phyloP scores from a whole-genome alignment of 1,284 basidiomycete species.

The Tetrapyrgos nigripes region DNA sequence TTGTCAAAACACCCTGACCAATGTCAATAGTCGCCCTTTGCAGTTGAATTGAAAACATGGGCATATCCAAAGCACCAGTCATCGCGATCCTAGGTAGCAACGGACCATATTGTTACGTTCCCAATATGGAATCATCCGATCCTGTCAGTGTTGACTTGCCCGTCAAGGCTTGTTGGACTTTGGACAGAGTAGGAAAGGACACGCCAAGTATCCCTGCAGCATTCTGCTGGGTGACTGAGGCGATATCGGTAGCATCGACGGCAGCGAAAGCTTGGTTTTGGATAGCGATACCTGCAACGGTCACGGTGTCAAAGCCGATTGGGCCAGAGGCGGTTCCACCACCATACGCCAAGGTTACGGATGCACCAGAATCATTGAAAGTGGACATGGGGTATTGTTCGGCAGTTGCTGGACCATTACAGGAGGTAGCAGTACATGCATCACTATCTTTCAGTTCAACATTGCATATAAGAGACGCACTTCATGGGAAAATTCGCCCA shows the following conservation, averaged over 20 bases:
- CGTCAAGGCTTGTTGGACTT: conserved; percentile 47
- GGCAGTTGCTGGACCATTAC: conserved; percentile 16
- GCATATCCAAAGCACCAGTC: conserved; percentile 47
- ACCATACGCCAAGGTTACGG: conserved; percentile 33
- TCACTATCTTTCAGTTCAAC: conserved; percentile 26
- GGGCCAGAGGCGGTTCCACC: conserved; percentile 44
- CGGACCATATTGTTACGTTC: conserved; percentile 48
- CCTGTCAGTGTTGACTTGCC: conserved; percentile 21
- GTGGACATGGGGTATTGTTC: conserved; percentile 29
- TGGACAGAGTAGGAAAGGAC: conserved; percentile 44
- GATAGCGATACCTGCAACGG: conserved; percentile 43
- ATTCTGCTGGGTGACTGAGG: conserved; percentile 39
- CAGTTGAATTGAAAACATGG: conserved; percentile 50
- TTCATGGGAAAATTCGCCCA: too few relatives aligned
- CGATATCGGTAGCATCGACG: conserved; percentile 41
- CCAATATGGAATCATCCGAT: conserved; percentile 47
- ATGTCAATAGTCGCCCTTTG: conserved; percentile 48
- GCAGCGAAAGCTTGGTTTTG: conserved; percentile 40
- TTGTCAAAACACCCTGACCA: conserved; percentile 42
- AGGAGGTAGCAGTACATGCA: conserved; percentile 32
- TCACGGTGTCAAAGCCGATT: conserved; percentile 40
- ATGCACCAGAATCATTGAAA: conserved; percentile 32
- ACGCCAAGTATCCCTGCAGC: conserved; percentile 47
- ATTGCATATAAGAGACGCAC: too few relatives aligned
- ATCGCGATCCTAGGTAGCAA: conserved; percentile 51